These are phyloP conservation scores for Penicillium fimorum DNA, from an alignment of 495 filamentous ascomycete species.

Conservation along the genomic window DNA sequence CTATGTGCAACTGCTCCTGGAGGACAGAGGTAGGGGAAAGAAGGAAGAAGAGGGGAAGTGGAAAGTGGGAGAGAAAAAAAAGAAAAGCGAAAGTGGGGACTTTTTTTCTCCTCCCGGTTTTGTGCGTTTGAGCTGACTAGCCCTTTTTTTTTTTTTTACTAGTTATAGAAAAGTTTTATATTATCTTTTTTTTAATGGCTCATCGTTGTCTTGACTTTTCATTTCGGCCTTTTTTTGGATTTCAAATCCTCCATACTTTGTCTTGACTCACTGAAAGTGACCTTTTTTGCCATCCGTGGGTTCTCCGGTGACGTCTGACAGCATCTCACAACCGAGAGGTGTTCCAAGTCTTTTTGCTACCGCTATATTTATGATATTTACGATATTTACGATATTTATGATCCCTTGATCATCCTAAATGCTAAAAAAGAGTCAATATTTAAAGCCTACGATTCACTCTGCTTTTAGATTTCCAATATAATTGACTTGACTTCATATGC, in stretches of 20 bases:
- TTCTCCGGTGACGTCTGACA: slow-evolving; percentile 9
- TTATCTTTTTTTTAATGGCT: background rate
- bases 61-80: slow-evolving; percentile 38
- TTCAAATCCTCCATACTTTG: slow-evolving; percentile 4
- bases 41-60: slow-evolving; percentile 23
- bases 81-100: slow-evolving; percentile 39
- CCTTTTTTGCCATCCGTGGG: slow-evolving; percentile 1
- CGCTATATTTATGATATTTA: background rate
- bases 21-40: slow-evolving; percentile 31
- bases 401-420: background rate
- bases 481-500: background rate
- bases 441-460: slow-evolving; percentile 1
- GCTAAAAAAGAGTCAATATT: background rate
- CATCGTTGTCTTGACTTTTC: background rate
- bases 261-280: slow-evolving; percentile 3
- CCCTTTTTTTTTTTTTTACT: background rate
- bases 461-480: background rate
- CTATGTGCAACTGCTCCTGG: slow-evolving; percentile 49
- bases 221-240: slow-evolving; percentile 9
- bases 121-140: slow-evolving; percentile 25
- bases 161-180: no score
- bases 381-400: no score
- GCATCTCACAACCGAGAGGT: background rate
- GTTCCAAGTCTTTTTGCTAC: background rate
- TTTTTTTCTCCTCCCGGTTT: slow-evolving; percentile 30